These are phyloP conservation scores for Tagetes erecta DNA, from an alignment of 129 eudicot genomes.

Conservation along the genomic window DNA sequence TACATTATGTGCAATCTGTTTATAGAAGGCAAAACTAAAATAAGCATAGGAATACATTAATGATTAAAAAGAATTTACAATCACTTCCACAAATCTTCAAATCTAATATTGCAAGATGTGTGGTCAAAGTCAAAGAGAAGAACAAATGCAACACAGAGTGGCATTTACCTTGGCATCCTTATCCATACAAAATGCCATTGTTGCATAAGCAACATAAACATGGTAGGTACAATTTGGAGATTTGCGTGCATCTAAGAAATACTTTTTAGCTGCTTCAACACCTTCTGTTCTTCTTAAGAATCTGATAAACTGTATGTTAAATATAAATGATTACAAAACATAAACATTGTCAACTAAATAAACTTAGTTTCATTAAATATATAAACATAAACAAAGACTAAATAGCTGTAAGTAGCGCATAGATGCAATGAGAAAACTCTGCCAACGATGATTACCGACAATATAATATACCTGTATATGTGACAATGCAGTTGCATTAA, in stretches of 20 bases:
- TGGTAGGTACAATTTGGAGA: conserved; percentile 94
- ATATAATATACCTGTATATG: conserved; percentile 72
- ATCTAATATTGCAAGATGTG: neutral
- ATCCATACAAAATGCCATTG: conserved; percentile 92
- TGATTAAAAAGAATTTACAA: neutral
- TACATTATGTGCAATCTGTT: conserved; percentile 86
- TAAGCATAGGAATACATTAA: conserved; percentile 1
- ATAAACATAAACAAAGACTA: neutral
- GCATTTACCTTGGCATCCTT: conserved; percentile 86
- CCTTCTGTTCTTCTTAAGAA: conserved; percentile 98
- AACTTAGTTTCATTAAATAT: conserved; percentile 5
- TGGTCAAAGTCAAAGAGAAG: conserved; percentile 7
- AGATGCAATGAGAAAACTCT: neutral
- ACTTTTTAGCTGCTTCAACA: conserved; percentile 92
- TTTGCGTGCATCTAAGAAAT: conserved; percentile 80
- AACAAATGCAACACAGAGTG: conserved; percentile 9
- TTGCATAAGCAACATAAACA: conserved; percentile 96
- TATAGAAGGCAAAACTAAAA: conserved; percentile 19
- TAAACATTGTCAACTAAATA: neutral
- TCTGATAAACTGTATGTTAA: conserved; percentile 64
- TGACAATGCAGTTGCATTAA: conserved; percentile 68
- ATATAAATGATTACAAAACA: neutral
- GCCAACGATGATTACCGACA: neutral
- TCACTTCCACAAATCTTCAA: neutral
- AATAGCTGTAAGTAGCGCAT: neutral